phyloP scores from a whole-genome alignment of 2,329 filamentous ascomycete genomes.

The Fusarium compactum region DNA sequence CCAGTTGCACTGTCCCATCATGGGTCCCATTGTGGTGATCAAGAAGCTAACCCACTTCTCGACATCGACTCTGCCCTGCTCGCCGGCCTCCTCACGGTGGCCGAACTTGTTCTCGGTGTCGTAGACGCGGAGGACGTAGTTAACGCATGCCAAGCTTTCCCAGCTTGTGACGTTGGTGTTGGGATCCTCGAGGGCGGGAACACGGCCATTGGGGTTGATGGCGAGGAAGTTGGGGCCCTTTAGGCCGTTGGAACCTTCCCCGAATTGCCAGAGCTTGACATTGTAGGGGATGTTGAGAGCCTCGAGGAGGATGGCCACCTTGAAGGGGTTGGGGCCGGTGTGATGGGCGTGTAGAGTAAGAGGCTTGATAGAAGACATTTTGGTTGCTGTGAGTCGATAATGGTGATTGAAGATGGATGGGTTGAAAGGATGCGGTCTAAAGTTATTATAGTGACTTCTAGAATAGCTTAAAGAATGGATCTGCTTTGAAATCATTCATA shows the following conservation, averaged over 20 bases:
- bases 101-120: slow-evolving; percentile 32
- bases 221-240: slow-evolving; percentile 45
- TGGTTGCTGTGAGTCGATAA: not conserved
- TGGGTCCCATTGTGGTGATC: slow-evolving; percentile 10
- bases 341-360: slow-evolving; percentile 14
- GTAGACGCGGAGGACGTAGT: slow-evolving; percentile 39
- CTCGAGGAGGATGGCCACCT: slow-evolving; percentile 48
- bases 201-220: slow-evolving; percentile 51
- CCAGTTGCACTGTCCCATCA: slow-evolving; percentile 29
- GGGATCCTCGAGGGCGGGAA: slow-evolving; percentile 49
- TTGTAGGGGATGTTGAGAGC: slow-evolving; percentile 50
- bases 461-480: not conserved
- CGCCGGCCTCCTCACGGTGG: not conserved
- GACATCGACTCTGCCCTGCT: slow-evolving; percentile 20
- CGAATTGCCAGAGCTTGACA: slow-evolving; percentile 25
- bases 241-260: slow-evolving; percentile 31
- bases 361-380: slow-evolving; percentile 20
- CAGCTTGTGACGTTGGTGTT: slow-evolving; percentile 50
- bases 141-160: slow-evolving; percentile 39
- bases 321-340: slow-evolving; percentile 40
- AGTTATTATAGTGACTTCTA: not conserved
- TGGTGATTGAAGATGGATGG: not conserved
- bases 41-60: slow-evolving; percentile 28
- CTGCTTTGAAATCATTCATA: slow-evolving; percentile 5
- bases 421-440: not conserved